Percentiles rank a stretch among this genome's conserved stretches.
These are phyloP conservation scores for Priceomyces haplophilus DNA, from an alignment of 805 yeast genomes.

Conservation along the genomic window DNA sequence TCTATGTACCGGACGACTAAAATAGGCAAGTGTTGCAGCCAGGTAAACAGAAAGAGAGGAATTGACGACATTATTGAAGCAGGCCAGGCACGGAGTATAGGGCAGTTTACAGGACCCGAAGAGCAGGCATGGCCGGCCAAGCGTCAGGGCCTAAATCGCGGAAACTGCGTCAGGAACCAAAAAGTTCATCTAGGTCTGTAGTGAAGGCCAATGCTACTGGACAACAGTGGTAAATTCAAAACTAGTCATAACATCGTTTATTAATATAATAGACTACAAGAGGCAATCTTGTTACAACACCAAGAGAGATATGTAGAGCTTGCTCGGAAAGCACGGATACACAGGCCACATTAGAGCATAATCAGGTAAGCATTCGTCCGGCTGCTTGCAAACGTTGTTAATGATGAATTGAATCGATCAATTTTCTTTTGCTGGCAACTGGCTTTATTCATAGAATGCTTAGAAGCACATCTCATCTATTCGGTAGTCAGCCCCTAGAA, in stretches of 20 bases:
- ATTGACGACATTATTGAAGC: no score
- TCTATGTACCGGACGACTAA: neutral
- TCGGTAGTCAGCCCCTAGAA: no score
- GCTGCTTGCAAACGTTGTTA: neutral
- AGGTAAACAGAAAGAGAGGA: neutral
- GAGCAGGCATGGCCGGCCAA: no score
- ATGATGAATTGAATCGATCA: neutral
- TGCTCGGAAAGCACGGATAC: neutral
- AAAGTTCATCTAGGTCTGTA: no score
- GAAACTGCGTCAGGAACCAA: no score
- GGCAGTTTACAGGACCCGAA: no score
- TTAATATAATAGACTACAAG: neutral
- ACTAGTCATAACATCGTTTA: neutral
- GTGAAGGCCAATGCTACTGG: neutral
- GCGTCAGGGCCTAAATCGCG: no score
- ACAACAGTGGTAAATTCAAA: neutral
- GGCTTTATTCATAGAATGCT: no score
- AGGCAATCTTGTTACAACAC: no score
- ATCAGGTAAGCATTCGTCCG: neutral
- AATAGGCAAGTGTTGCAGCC: conserved; percentile 4
- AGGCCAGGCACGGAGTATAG: no score
- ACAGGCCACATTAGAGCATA: neutral
- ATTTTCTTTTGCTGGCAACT: neutral
- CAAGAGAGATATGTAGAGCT: neutral
- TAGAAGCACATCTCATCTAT: no score